Percentiles rank a stretch among this genome's conserved stretches.
phyloP scores from a whole-genome alignment of 768 basidiomycete genomes.

The Cyathus striatus region DNA sequence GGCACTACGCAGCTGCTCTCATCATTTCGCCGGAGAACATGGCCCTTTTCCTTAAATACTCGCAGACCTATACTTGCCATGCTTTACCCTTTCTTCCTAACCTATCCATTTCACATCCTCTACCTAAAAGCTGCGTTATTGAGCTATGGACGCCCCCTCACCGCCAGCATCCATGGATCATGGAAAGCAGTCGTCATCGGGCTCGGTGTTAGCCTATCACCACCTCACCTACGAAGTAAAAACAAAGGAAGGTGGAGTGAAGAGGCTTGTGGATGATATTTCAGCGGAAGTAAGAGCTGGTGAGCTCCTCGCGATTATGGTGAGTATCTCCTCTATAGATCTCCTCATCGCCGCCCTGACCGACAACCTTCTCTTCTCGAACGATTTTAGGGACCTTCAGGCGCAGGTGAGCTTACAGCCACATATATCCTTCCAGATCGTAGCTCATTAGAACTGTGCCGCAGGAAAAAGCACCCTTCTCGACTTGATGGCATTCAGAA shows the following conservation, averaged over 20 bases:
- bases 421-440: neutral
- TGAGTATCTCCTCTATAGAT: conserved; percentile 9
- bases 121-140: no score
- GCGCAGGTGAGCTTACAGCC: conserved; percentile 25
- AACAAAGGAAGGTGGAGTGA: conserved; percentile 13
- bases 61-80: no score
- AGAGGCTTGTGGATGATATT: conserved; percentile 32
- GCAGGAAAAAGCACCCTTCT: conserved; percentile 40
- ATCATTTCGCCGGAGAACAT: no score
- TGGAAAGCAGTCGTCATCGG: no score
- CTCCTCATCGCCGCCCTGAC: neutral
- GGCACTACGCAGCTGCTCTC: no score
- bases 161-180: no score
- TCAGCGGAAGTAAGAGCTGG: conserved; percentile 32
- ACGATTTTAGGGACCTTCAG: conserved; percentile 41
- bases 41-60: no score
- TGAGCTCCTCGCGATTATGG: conserved; percentile 39
- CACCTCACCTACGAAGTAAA: conserved; percentile 27
- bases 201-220: conserved; percentile 25
- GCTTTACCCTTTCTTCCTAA: no score
- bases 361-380: conserved; percentile 1
- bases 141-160: no score
- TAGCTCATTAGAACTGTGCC: no score
- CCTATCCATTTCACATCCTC: no score
- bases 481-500: conserved; percentile 39